Base-by-base conservation (phyloP, 1,284 basidiomycete genomes). In the Irpex rosettiformis region DNA sequence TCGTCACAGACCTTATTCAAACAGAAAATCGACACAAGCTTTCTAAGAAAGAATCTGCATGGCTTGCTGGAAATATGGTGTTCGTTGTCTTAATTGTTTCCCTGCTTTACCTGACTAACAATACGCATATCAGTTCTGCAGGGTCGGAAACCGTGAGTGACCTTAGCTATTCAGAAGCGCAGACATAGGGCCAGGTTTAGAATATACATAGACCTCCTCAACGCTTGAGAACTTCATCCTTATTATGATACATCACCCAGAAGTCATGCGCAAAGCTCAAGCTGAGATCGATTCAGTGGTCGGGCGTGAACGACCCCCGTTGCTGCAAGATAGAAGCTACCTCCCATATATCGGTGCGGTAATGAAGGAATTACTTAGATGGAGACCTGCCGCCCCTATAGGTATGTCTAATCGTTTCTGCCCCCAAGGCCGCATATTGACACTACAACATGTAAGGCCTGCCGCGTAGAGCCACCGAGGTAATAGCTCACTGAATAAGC, bases 341-440 rank as follows among this genome's bases (percentile, higher is more conserved):
- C 52, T 58, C 1, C 52, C 57, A 2, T 58, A 58, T 21, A 40
- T 58, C 6, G 16, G 8, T 28, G 57, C 57, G 10, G 24, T 54
- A 2, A 30, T 58, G n/a, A 11, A 53, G 13, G 57, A 58, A 21
- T 43, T 48, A 3, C 37, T 55, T 4, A 10, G 56, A 5, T 55
- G 53, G 45, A n/a, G 49, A 4, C 24, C 49, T 28, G 11, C 25
- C 16, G 13, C 25, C 24, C 48, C 48, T 24, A 16, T 51, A n/a
- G 48, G 48, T 51, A 51, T 28, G 22, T 51, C 22, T 51, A 10
- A 7, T n/a, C n/a, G n/a, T n/a, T n/a, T n/a, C n/a, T n/a, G n/a
- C n/a, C n/a, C n/a, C n/a, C n/a, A n/a, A n/a, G n/a, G n/a, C n/a
- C n/a, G n/a, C n/a, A 24, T 27, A 21, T 25, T 28, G 24, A 16